A percentile compares a stretch with the other conserved stretches of the same genome.
These are phyloP conservation scores for Penicillium decumbens DNA, from an alignment of 2,329 filamentous ascomycete genomes.

Conservation along the genomic window DNA sequence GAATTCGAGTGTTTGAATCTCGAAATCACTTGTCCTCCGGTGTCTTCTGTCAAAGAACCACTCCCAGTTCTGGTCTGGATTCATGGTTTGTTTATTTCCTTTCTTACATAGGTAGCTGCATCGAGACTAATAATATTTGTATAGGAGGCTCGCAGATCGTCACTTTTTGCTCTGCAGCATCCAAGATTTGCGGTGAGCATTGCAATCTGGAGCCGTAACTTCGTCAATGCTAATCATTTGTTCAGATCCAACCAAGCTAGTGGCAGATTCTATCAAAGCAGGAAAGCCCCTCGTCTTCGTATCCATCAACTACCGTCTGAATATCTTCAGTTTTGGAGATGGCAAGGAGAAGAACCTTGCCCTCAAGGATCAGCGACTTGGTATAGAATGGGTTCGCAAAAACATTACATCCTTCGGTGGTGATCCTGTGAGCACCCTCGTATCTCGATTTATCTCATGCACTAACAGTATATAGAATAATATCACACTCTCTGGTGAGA, in stretches of 20 bases:
- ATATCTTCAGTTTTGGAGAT: slow-evolving; percentile 46
- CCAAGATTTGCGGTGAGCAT: slow-evolving; percentile 40
- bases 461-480: slow-evolving; percentile 25
- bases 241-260: slow-evolving; percentile 33
- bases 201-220: neutral
- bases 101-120: neutral
- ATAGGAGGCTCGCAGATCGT: slow-evolving; percentile 43
- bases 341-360: slow-evolving; percentile 40
- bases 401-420: slow-evolving; percentile 42
- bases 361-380: slow-evolving; percentile 35
- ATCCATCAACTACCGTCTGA: slow-evolving; percentile 43
- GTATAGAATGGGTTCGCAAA: slow-evolving; percentile 39
- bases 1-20: slow-evolving; percentile 46
- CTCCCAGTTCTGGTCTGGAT: slow-evolving; percentile 47
- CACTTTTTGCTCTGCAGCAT: slow-evolving; percentile 43
- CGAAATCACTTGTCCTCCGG: slow-evolving; percentile 35
- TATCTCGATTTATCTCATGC: neutral
- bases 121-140: neutral
- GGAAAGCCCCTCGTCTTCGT: slow-evolving; percentile 42
- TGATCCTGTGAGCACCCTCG: slow-evolving; percentile 28
- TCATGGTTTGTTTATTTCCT: slow-evolving; percentile 30
- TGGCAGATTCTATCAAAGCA: slow-evolving; percentile 33
- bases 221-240: neutral
- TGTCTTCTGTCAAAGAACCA: neutral
- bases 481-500: slow-evolving; percentile 46